Percentiles rank a stretch among this genome's conserved stretches.
Conservation (phyloP, 2,329 filamentous ascomycete genomes). For the Diaporthe citrichinensis region DNA sequence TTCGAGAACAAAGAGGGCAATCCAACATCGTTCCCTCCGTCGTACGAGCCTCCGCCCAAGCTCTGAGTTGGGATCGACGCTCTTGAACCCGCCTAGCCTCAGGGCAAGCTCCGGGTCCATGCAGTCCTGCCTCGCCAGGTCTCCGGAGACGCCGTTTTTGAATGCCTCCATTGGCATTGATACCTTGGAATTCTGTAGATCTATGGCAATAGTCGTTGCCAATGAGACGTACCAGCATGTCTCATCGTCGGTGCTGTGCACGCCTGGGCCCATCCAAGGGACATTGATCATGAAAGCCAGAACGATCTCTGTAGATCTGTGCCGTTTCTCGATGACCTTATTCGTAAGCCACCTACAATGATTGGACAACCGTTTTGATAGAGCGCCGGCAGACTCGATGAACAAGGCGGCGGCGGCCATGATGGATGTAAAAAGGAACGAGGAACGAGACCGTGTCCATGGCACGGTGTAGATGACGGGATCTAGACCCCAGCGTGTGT, state of each 20-base stretch:
- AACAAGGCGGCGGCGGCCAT: slow-evolving; percentile 78
- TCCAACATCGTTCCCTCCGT: slow-evolving; percentile 77
- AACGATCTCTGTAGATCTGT: slow-evolving; percentile 80
- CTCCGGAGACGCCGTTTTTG: slow-evolving; percentile 60
- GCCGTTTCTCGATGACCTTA: slow-evolving; percentile 71
- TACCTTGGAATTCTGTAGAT: slow-evolving; percentile 79
- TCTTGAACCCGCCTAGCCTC: slow-evolving; percentile 76
- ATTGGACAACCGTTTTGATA: slow-evolving; percentile 75
- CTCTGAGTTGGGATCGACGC: slow-evolving; percentile 72
- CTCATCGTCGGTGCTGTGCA: slow-evolving; percentile 79
- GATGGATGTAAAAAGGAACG: slow-evolving; percentile 80
- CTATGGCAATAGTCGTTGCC: slow-evolving; percentile 77
- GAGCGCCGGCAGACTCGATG: slow-evolving; percentile 71
- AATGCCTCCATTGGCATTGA: slow-evolving; percentile 67
- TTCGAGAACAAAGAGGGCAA: slow-evolving; percentile 80
- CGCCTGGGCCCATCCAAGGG: slow-evolving; percentile 80
- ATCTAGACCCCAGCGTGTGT: slow-evolving; percentile 82
- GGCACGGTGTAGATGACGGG: slow-evolving; percentile 74
- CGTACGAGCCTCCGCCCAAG: slow-evolving; percentile 73
- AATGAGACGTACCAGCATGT: slow-evolving; percentile 80
- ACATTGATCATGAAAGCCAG: slow-evolving; percentile 83
- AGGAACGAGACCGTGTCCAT: slow-evolving; percentile 77
- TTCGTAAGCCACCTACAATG: slow-evolving; percentile 75
- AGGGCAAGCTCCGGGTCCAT: slow-evolving; percentile 77
- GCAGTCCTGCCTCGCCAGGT: slow-evolving; percentile 74